Conservation (phyloP, 192 early-diverging fungal genomes). For the Backusella mclennaniae region DNA sequence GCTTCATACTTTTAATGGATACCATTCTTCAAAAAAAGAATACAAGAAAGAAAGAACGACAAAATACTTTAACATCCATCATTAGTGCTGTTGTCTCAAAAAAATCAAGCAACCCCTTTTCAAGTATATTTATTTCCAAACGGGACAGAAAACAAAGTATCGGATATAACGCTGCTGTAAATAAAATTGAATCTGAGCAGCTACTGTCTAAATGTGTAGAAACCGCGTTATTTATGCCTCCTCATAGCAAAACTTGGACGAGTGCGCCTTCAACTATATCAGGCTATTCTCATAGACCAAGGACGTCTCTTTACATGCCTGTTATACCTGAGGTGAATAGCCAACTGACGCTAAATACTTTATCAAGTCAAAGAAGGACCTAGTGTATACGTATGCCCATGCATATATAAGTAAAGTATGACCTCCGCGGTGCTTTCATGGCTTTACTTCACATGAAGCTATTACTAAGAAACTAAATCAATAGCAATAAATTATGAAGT, state of each 20-base stretch:
- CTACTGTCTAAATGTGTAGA: neutral
- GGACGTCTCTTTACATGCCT: neutral
- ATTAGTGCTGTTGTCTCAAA: neutral
- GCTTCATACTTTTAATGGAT: neutral
- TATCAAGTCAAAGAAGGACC: neutral
- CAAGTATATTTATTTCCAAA: neutral
- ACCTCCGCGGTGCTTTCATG: neutral
- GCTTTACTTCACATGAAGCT: neutral
- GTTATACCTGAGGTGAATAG: neutral
- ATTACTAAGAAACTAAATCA: neutral
- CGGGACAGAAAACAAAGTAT: neutral
- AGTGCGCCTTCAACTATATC: neutral
- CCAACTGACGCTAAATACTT: neutral
- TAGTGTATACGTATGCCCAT: no score
- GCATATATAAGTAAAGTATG: neutral
- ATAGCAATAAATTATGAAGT: neutral
- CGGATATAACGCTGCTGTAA: neutral
- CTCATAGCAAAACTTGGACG: neutral
- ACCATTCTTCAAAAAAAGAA: neutral
- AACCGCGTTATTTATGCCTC: neutral
- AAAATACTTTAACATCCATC: neutral
- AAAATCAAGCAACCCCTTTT: neutral
- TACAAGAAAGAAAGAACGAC: neutral
- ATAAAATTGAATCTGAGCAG: neutral
- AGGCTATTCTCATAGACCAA: neutral